Conservation (phyloP, 139 green algal genomes). For the Chloropicon primus region DNA sequence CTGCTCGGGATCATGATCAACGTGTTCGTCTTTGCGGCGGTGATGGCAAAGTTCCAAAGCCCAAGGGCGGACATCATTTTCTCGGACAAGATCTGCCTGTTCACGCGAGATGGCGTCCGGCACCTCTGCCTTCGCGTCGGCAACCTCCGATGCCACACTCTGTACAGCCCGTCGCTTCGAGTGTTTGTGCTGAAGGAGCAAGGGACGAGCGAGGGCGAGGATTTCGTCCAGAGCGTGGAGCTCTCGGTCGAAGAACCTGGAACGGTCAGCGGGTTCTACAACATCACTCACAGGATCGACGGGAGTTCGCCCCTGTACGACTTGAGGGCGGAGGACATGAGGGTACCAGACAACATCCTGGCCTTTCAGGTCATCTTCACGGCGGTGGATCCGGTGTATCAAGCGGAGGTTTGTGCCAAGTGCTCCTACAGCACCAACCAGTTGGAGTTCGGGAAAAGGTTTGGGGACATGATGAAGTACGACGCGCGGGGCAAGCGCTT, state of each 20-base stretch:
- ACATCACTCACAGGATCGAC: slow-evolving; percentile 4
- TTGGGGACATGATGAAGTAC: not conserved
- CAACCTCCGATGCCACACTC: slow-evolving; percentile 7
- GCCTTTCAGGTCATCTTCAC: not conserved
- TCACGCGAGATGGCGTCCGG: slow-evolving; percentile 1
- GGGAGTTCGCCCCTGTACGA: not conserved
- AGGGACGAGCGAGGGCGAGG: slow-evolving; percentile 1
- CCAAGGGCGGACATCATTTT: slow-evolving; percentile 3
- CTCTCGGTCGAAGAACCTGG: not conserved
- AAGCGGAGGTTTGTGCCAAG: not conserved
- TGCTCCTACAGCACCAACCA: not conserved
- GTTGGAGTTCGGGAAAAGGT: not conserved
- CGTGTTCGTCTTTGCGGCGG: slow-evolving; percentile 5
- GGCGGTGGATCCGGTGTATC: not conserved
- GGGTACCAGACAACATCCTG: not conserved
- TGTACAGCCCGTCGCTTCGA: not conserved
- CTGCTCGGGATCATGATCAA: not conserved
- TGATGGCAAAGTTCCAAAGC: slow-evolving; percentile 2
- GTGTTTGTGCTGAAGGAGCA: not conserved
- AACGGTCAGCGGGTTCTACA: slow-evolving; percentile 4
- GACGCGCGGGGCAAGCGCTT: not conserved
- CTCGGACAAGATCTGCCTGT: not conserved
- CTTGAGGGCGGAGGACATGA: not conserved
- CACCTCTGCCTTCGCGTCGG: not conserved
- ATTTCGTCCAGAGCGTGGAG: not conserved